These are phyloP conservation scores for Beauveria sp. DNA, from an alignment of 2,329 filamentous ascomycete genomes.

Conservation along the genomic window DNA sequence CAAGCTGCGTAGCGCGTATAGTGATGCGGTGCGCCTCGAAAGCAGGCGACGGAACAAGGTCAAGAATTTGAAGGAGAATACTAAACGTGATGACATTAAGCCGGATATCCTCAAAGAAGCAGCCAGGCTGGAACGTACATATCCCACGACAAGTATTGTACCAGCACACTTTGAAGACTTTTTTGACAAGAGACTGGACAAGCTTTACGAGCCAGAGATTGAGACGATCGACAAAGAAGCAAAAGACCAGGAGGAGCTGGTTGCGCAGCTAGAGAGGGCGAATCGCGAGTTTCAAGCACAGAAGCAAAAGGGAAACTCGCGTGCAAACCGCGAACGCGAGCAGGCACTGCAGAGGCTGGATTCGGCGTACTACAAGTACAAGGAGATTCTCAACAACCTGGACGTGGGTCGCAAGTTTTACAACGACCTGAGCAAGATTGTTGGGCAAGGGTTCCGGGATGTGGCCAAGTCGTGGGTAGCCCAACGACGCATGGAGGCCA, in stretches of 20 bases:
- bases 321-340: constrained; percentile 64
- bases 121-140: constrained; percentile 75
- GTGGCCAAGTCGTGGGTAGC: constrained; percentile 70
- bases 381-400: constrained; percentile 86
- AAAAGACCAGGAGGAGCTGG: constrained; percentile 66
- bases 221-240: constrained; percentile 63
- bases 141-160: constrained; percentile 75
- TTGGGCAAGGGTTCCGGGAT: constrained; percentile 71
- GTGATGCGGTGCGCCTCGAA: constrained; percentile 78
- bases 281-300: constrained; percentile 72
- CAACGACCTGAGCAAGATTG: constrained; percentile 86
- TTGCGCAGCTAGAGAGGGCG: constrained; percentile 61
- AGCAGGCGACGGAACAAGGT: constrained; percentile 71
- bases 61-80: constrained; percentile 70
- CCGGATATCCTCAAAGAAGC: constrained; percentile 76
- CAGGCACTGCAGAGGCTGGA: constrained; percentile 80
- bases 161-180: constrained; percentile 88
- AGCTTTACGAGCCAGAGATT: constrained; percentile 70
- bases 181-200: constrained; percentile 72
- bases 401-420: constrained; percentile 94
- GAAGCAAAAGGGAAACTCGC: constrained; percentile 56
- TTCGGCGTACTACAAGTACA: constrained; percentile 90
- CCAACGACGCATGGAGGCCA: constrained; percentile 72
- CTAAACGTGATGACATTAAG: constrained; percentile 82
- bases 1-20: constrained; percentile 69